These are phyloP conservation scores for Tetrapyrgos nigripes DNA, from an alignment of 1,284 basidiomycete genomes.

Conservation along the genomic window DNA sequence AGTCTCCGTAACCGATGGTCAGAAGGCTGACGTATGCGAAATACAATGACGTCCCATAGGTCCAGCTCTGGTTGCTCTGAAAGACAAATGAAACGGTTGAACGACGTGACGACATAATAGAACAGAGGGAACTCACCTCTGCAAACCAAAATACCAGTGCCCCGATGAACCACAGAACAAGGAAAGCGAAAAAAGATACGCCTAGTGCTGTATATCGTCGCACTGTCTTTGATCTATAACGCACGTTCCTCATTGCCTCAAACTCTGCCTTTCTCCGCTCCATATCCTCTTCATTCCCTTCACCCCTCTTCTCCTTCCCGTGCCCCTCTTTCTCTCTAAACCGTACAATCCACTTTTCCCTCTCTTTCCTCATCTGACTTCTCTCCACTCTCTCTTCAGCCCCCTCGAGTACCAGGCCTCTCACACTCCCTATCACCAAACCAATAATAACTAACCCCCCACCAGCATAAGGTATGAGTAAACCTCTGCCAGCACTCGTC, in stretches of 20 bases:
- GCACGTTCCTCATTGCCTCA: slow-evolving; percentile 42
- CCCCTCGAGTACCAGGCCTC: slow-evolving; percentile 43
- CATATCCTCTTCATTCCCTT: neutral
- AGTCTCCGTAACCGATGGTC: slow-evolving; percentile 48
- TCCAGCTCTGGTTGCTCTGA: slow-evolving; percentile 35
- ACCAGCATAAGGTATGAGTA: slow-evolving; percentile 44
- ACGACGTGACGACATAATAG: too few species aligned
- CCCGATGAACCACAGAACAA: slow-evolving; percentile 43
- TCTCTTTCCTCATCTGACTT: slow-evolving; percentile 36
- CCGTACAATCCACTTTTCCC: slow-evolving; percentile 27
- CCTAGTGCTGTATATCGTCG: slow-evolving; percentile 35
- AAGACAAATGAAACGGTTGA: too few species aligned
- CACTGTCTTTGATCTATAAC: slow-evolving; percentile 27
- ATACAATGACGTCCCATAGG: slow-evolving; percentile 42
- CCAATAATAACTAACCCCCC: slow-evolving; percentile 42
- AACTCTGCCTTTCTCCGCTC: slow-evolving; percentile 40
- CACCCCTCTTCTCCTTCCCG: neutral
- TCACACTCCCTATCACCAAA: slow-evolving; percentile 42
- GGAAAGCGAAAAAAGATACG: slow-evolving; percentile 36
- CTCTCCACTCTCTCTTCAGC: slow-evolving; percentile 38
- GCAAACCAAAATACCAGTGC: slow-evolving; percentile 42
- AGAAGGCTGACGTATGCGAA: slow-evolving; percentile 43
- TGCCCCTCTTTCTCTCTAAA: slow-evolving; percentile 22
- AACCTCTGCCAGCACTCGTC: slow-evolving; percentile 28
- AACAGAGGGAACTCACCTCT: slow-evolving; percentile 35